Conservation (phyloP, 2,329 filamentous ascomycete genomes). For the Clonostachys byssicola region DNA sequence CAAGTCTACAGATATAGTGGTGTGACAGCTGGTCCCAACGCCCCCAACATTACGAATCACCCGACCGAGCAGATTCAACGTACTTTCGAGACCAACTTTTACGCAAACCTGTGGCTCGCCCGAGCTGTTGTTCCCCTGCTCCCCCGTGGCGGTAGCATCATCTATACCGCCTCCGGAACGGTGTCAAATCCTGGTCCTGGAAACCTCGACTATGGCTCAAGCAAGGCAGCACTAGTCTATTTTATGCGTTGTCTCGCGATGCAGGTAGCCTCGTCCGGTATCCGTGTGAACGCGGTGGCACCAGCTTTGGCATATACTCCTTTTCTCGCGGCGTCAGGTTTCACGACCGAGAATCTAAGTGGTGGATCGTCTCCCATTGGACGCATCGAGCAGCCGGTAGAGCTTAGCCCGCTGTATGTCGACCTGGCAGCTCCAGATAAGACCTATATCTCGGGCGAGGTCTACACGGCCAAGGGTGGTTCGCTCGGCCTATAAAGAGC, state of each 20-base stretch:
- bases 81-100: background rate
- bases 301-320: slow-evolving; percentile 17
- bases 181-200: slow-evolving; percentile 44
- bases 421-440: background rate
- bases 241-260: slow-evolving; percentile 50
- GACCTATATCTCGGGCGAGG: background rate
- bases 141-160: slow-evolving; percentile 43
- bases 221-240: slow-evolving; percentile 53
- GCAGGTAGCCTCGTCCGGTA: slow-evolving; percentile 46
- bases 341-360: background rate
- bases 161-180: slow-evolving; percentile 51
- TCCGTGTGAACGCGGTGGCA: slow-evolving; percentile 45
- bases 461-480: too few species aligned
- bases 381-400: background rate
- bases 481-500: too few species aligned
- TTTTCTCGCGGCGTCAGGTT: background rate
- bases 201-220: slow-evolving; percentile 52
- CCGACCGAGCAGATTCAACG: background rate
- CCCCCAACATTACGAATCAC: background rate
- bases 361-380: background rate
- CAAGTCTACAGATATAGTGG: background rate
- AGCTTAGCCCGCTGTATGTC: background rate
- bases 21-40: background rate
- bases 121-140: slow-evolving; percentile 14
- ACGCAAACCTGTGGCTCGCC: background rate